Base-by-base conservation (phyloP, 2,329 filamentous ascomycete species). In the Escovopsis sp. region DNA sequence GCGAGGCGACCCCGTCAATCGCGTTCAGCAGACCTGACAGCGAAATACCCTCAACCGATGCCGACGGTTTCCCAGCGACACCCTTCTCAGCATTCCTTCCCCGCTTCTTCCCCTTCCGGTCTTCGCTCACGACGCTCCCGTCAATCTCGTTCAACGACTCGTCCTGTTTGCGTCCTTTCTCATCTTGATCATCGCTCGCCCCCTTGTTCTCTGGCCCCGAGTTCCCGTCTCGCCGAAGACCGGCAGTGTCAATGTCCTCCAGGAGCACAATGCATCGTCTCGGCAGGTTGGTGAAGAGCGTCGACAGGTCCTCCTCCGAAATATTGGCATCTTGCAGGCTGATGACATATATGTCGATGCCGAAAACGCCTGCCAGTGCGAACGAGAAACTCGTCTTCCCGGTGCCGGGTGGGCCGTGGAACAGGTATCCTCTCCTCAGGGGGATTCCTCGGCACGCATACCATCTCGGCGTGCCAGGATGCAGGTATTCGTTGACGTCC, bases 1-100 rank as follows among this genome's bases (percentile, higher is more conserved):
- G 81, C 3, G 78, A 82, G 1, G 81, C 81, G 1, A 87, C 83
- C 42, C 85, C 83, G 52, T 93, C 84, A 45, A 93, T 85, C 44
- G 81, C 81, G 58, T 93, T 93, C 40, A 93, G 70, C 1, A 93
- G 69, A 1, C 84, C 84, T 0, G 82, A 84, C 2, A 91, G 69
- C 1, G 81, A 84, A 49, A 88, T 84, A n/a, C 70, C 51, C 32
- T 62, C 53, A 14, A 50, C 14, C 31, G 50, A 7, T 31, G 54
- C 20, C 39, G 49, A 45, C 37, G 39, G 33, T 39, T 40, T 44
- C 41, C 48, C 43, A 40, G 25, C 20, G n/a, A 5, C 12, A 11
- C 39, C 33, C 14, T 34, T 44, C 49, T 49, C 37, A 37, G 42
- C 32, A 31, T 25, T 24, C 25, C 27, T 39, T 42, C 39, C 35